Conservation (phyloP, 106 monocot species). For the Gastrodia elata region DNA sequence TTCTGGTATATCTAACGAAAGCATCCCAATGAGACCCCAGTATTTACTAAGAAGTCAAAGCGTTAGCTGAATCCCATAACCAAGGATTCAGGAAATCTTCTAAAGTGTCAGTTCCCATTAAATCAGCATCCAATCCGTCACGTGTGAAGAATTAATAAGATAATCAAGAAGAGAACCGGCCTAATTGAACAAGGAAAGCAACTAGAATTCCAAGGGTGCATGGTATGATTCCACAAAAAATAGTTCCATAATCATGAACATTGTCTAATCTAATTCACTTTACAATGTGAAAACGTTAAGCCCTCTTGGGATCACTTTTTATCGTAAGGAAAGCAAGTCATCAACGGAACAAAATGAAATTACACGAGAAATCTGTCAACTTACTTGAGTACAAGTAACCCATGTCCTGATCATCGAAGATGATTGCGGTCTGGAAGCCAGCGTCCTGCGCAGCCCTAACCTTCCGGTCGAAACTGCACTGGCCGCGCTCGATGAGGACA, state of each 20-base stretch:
- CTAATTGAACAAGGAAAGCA: too few species aligned
- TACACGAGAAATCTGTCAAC: background rate
- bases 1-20: background rate
- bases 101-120: too few species aligned
- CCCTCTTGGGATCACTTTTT: background rate
- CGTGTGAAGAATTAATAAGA: too few species aligned
- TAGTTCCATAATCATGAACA: background rate
- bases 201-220: too few species aligned
- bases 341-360: background rate
- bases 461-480: slow-evolving; percentile 78
- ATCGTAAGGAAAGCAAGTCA: background rate
- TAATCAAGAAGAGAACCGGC: too few species aligned
- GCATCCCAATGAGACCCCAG: background rate
- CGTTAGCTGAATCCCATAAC: background rate
- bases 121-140: too few species aligned
- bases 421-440: slow-evolving; percentile 49
- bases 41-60: background rate
- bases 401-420: slow-evolving; percentile 62
- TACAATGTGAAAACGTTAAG: background rate
- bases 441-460: slow-evolving; percentile 70
- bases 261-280: background rate
- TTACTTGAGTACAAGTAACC: slow-evolving; percentile 51
- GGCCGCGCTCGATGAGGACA: slow-evolving; percentile 51
- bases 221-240: too few species aligned
- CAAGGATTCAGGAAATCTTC: too few species aligned